Conservation (phyloP, 2,329 filamentous ascomycete genomes). For the Diaporthe aspalathi region DNA sequence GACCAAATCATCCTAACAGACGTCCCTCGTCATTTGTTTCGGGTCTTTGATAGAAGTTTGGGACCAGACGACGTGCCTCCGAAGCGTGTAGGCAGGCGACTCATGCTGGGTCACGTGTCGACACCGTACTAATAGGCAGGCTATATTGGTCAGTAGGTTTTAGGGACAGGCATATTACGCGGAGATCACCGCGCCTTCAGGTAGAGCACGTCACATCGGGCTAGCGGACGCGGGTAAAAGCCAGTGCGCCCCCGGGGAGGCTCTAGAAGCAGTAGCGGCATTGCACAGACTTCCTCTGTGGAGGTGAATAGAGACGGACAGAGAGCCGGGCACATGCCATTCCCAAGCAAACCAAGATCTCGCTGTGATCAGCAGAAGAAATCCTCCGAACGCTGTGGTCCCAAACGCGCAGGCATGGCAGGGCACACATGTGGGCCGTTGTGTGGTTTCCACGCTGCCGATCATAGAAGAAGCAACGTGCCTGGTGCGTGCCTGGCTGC, state of each 20-base stretch:
- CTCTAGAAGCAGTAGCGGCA: no score
- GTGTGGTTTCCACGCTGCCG: constrained; percentile 21
- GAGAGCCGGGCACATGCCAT: neutral
- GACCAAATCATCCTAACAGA: no score
- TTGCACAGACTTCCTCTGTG: neutral
- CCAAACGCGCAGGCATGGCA: no score
- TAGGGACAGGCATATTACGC: constrained; percentile 10
- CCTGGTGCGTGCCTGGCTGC: neutral
- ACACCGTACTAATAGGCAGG: no score
- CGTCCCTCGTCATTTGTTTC: no score
- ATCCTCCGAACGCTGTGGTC: constrained; percentile 5
- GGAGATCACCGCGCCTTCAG: constrained; percentile 24
- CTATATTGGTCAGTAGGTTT: no score
- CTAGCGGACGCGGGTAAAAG: neutral
- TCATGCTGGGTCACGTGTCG: no score
- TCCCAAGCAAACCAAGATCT: neutral
- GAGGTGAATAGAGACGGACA: neutral
- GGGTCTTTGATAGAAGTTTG: no score
- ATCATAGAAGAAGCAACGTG: neutral
- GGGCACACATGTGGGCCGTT: neutral
- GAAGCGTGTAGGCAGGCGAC: no score
- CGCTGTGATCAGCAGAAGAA: constrained; percentile 12
- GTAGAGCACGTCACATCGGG: constrained; percentile 23
- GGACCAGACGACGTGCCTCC: no score
- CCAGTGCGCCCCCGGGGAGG: neutral